Conservation (phyloP, 192 early-diverging fungal genomes). For the Obelidium mucronatum region DNA sequence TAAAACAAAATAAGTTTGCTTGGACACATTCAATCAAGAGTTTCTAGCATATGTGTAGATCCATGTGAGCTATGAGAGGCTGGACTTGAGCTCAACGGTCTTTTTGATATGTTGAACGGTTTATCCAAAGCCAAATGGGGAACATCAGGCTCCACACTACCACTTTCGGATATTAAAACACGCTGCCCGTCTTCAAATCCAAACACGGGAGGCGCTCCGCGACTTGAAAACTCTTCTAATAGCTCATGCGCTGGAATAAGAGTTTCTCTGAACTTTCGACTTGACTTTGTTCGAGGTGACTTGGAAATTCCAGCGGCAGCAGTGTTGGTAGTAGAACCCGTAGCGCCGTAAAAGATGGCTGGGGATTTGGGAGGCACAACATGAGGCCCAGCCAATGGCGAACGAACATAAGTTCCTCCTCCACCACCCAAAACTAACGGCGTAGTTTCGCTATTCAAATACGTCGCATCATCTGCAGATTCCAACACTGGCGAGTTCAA, state of each 20-base stretch:
- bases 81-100: neutral
- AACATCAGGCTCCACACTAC: constrained; percentile 16
- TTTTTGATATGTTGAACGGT: neutral
- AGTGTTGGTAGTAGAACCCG: neutral
- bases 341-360: neutral
- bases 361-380: neutral
- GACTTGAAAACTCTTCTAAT: neutral
- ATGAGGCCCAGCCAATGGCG: neutral
- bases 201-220: constrained; percentile 5
- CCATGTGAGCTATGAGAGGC: neutral
- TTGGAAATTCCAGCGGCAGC: neutral
- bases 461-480: neutral
- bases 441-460: neutral
- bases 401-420: neutral
- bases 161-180: constrained; percentile 15
- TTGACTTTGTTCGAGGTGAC: neutral
- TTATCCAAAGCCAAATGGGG: constrained; percentile 28
- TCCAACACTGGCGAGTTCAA: neutral
- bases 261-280: constrained; percentile 23
- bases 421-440: constrained; percentile 10
- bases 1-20: neutral
- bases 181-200: constrained; percentile 32
- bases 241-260: constrained; percentile 19
- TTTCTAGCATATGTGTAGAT: constrained; percentile 4
- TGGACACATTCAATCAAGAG: neutral